Evolutionary conservation across 306 rosid genomes (phyloP).

Genomic region (Citrullus mucosospermus): DNA sequence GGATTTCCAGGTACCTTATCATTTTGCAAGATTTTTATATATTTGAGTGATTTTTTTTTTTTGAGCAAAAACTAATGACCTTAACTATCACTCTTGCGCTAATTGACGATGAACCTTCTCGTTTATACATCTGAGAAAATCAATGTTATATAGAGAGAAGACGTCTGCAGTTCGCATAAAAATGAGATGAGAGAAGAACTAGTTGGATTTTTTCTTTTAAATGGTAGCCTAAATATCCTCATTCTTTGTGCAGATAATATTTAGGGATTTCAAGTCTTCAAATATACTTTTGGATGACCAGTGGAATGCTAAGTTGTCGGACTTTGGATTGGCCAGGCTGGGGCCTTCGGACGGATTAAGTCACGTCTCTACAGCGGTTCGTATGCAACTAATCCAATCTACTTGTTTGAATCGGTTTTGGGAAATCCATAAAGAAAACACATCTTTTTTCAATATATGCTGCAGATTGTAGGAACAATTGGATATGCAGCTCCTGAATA

Average conservation of each 20-base stretch:
- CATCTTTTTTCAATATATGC: background rate
- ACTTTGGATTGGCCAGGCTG: conserved; percentile 44
- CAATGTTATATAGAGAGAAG: background rate
- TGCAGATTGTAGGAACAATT: conserved; percentile 47
- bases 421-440: background rate
- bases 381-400: background rate
- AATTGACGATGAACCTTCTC: background rate
- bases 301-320: conserved; percentile 49
- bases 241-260: conserved; percentile 30
- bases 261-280: conserved; percentile 54
- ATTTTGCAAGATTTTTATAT: background rate
- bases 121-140: background rate
- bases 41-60: background rate
- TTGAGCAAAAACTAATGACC: background rate
- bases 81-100: background rate
- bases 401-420: background rate
- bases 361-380: conserved; percentile 45
- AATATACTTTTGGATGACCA: conserved; percentile 44
- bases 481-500: conserved; percentile 67
- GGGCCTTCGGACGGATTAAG: conserved; percentile 48
- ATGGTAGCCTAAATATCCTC: background rate
- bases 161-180: background rate
- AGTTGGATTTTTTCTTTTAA: background rate
- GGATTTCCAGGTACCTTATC: conserved; percentile 44
- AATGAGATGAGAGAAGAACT: background rate